Percentiles rank a stretch among this genome's conserved stretches.
Evolutionary conservation across 2,329 filamentous ascomycete species (phyloP).

Genomic region (Bertia moriformis): DNA sequence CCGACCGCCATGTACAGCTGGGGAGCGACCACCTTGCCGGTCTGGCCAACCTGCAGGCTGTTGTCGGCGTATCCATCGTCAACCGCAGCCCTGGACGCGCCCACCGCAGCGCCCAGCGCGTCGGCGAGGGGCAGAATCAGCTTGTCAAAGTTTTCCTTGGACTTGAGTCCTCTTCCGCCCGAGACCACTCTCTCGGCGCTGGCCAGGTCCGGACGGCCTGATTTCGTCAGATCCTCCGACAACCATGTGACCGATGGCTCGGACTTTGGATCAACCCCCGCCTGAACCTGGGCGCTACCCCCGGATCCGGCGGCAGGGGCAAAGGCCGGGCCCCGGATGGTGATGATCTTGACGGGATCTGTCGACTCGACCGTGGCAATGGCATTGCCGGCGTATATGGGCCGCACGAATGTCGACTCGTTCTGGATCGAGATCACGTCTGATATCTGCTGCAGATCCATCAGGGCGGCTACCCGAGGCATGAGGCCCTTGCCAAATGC

Average conservation of each 20-base stretch:
- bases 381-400: conserved; percentile 94
- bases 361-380: conserved; percentile 88
- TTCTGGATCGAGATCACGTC: conserved; percentile 77
- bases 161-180: conserved; percentile 87
- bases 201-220: conserved; percentile 80
- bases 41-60: conserved; percentile 94
- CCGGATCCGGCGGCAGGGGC: conserved; percentile 56
- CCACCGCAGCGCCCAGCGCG: conserved; percentile 83
- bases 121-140: conserved; percentile 87
- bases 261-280: conserved; percentile 70
- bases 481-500: conserved; percentile 93
- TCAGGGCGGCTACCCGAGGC: conserved; percentile 76
- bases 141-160: conserved; percentile 94
- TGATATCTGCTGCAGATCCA: conserved; percentile 86
- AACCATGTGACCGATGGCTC: conserved; percentile 71
- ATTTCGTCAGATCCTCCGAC: conserved; percentile 82
- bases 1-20: conserved; percentile 90
- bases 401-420: conserved; percentile 88
- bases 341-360: conserved; percentile 76
- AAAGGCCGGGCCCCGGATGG: conserved; percentile 86
- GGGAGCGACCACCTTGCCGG: conserved; percentile 94
- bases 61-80: conserved; percentile 98
- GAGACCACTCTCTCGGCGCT: conserved; percentile 86
- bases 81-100: conserved; percentile 88
- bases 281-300: conserved; percentile 63